Percentiles rank a stretch among this genome's conserved stretches.
phyloP scores from a whole-genome alignment of 176 grass and related monocot species.

The Lolium perenne region DNA sequence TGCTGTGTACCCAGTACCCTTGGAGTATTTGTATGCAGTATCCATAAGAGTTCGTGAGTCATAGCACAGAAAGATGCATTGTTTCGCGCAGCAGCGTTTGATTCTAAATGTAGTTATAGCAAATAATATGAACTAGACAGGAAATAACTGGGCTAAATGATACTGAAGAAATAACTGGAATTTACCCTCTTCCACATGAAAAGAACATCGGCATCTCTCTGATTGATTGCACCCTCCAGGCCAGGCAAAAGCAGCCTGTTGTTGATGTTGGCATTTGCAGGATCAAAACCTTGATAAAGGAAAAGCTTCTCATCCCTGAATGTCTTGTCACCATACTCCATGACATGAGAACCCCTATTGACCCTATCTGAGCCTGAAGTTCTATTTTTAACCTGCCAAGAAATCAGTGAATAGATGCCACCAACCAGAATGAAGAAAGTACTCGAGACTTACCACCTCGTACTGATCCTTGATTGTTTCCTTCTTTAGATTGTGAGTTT shows the following conservation, averaged over 20 bases:
- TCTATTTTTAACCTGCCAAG: conserved; percentile 72
- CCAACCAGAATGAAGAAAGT: conserved; percentile 30
- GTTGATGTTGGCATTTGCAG: conserved; percentile 60
- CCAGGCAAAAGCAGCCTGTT: conserved; percentile 55
- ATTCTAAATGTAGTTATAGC: background rate
- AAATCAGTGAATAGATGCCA: conserved; percentile 23
- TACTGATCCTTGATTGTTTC: conserved; percentile 85
- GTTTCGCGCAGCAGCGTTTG: background rate
- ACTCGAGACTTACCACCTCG: conserved; percentile 61
- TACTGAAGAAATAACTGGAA: background rate
- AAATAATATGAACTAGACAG: background rate
- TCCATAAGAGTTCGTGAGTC: background rate
- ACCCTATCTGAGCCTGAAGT: conserved; percentile 57
- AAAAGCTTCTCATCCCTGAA: conserved; percentile 85
- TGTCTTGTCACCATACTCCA: conserved; percentile 94
- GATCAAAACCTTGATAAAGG: conserved; percentile 91
- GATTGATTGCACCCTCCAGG: conserved; percentile 62
- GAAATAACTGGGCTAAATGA: background rate
- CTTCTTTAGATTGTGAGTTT: conserved; percentile 77
- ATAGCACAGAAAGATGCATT: conserved; percentile 1
- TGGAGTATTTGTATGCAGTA: background rate
- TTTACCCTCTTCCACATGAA: conserved; percentile 91
- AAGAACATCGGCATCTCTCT: conserved; percentile 90
- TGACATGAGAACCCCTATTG: conserved; percentile 76
- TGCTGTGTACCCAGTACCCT: background rate